Evolutionary conservation across 768 basidiomycete genomes (phyloP), one percentile per base, ranked within the genome.

Genomic region (Krasilnikovozyma curviuscula): DNA sequence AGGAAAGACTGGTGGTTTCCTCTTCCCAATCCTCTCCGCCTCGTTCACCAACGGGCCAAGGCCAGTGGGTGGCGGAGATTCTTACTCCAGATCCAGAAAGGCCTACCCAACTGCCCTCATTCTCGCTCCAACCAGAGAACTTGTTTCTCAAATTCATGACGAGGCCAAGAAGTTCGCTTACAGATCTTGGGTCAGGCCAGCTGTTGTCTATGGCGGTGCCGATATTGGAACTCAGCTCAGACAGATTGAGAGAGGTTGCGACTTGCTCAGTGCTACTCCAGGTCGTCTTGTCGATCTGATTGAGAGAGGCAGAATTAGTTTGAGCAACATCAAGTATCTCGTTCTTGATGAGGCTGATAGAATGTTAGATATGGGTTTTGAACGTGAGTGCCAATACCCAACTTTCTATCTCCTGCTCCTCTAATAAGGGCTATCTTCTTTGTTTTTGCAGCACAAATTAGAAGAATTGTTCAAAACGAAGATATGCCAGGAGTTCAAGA

Each of bases 331-430:
- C 70, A 81, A 84, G 59, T 97, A 93, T 67, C 80, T 98, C 49
- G 93, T 98, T 24, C 79, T 98, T 46, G 93, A 98, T 60, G 93
- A 98, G 70, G 93, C 93, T 53, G 93, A 98, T 71, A 83, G 93
- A 61, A 98, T 98, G 93, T 75, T 98, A 61, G 93, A 98, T 71
- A 98, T 98, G 93, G 93, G 93, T 79, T 98, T 98, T 73, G 93
- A 98, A 67, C 93, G 46, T 47, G 21, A 38, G 46, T 28, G 1
- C 25, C n/a, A 12, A 12, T 34, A 18, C 33, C 18, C 33, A 12
- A 23, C 21, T 27, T 9, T 18, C 1, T 5, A 27, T 10, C n/a
- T 40, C 24, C 40, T 7, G 25, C 23, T 35, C 7, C 21, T 19
- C n/a, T 29, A 13, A 9, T 25, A 2, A 5, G 10, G 18, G 35